phyloP scores from a whole-genome alignment of 305 asterid species.

The Fraxinus greggii region DNA sequence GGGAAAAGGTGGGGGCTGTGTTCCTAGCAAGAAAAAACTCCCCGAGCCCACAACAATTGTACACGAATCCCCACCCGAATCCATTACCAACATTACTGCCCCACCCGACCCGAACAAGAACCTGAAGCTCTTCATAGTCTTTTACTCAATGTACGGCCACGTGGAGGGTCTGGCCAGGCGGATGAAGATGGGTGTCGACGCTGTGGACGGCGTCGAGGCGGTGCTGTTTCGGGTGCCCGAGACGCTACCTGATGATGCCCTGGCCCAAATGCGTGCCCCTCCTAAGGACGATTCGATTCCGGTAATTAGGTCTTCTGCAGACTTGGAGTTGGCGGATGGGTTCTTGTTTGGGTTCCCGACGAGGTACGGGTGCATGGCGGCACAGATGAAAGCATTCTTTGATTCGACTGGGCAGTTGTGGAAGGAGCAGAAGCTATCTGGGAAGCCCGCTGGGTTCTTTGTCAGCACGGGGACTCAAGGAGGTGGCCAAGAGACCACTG shows the following conservation, averaged over 20 bases:
- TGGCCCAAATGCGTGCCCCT: conserved; percentile 68
- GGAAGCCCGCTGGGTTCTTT: conserved; percentile 80
- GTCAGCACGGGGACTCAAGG: conserved; percentile 93
- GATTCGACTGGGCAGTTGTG: conserved; percentile 75
- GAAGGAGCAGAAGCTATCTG: conserved; percentile 78
- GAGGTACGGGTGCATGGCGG: conserved; percentile 79
- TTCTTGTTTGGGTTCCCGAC: conserved; percentile 82
- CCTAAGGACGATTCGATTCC: conserved; percentile 65
- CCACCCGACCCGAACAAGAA: conserved; percentile 27
- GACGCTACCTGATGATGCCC: conserved; percentile 58
- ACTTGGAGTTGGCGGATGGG: conserved; percentile 62
- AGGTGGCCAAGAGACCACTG: conserved; percentile 93
- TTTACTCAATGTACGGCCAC: conserved; percentile 92
- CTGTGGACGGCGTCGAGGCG: conserved; percentile 65
- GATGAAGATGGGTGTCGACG: conserved; percentile 64
- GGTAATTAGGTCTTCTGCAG: conserved; percentile 50
- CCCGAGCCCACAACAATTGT: conserved; percentile 40
- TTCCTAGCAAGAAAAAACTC: conserved; percentile 66
- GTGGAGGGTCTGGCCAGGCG: conserved; percentile 78
- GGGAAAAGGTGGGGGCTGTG: conserved; percentile 96
- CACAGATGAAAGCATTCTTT: conserved; percentile 89
- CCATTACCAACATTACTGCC: conserved; percentile 7
- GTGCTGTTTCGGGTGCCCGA: conserved; percentile 71
- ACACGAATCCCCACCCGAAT: conserved; percentile 32
- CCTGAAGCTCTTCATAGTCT: conserved; percentile 59